Conservation (phyloP, 2,329 filamentous ascomycete species). For the Ilyonectria mors-panacis region DNA sequence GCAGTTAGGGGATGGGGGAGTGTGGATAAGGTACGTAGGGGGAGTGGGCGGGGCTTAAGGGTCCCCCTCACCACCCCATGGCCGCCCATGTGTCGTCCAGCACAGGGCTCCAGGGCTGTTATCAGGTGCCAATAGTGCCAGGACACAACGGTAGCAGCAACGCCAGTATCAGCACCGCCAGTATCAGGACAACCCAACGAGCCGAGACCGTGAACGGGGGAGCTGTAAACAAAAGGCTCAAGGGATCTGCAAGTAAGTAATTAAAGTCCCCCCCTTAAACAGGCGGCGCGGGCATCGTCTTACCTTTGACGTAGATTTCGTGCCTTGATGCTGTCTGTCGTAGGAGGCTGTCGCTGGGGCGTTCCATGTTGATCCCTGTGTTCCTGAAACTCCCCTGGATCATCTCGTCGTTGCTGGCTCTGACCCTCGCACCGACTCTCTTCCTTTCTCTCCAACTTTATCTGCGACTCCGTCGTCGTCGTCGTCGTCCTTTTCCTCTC, state of each 20-base stretch:
- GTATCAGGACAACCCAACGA: slow-evolving; percentile 3
- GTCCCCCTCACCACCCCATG: background rate
- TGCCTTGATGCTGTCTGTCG: slow-evolving; percentile 17
- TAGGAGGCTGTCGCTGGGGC: slow-evolving; percentile 28
- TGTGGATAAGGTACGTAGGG: slow-evolving; percentile 6
- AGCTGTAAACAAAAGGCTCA: slow-evolving; percentile 7
- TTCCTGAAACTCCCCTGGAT: slow-evolving; percentile 50
- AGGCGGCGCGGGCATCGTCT: slow-evolving; percentile 6
- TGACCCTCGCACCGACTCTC: slow-evolving; percentile 1
- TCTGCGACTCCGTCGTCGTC: slow-evolving; percentile 22
- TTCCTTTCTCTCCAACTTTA: slow-evolving; percentile 28
- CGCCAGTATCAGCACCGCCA: slow-evolving; percentile 1
- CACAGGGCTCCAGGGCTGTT: background rate
- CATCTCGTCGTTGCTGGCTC: slow-evolving; percentile 25
- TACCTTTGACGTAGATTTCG: slow-evolving; percentile 25
- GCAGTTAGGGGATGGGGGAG: slow-evolving; percentile 3
- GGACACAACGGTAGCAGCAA: background rate
- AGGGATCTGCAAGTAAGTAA: slow-evolving; percentile 29
- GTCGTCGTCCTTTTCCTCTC: background rate
- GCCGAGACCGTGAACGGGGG: background rate
- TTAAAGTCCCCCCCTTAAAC: slow-evolving; percentile 6
- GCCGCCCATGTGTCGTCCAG: slow-evolving; percentile 2
- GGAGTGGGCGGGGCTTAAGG: slow-evolving; percentile 9
- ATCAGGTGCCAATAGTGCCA: background rate
- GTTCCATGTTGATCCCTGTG: slow-evolving; percentile 48